phyloP scores from a whole-genome alignment of 768 basidiomycete genomes.

The Suillus bovinus region DNA sequence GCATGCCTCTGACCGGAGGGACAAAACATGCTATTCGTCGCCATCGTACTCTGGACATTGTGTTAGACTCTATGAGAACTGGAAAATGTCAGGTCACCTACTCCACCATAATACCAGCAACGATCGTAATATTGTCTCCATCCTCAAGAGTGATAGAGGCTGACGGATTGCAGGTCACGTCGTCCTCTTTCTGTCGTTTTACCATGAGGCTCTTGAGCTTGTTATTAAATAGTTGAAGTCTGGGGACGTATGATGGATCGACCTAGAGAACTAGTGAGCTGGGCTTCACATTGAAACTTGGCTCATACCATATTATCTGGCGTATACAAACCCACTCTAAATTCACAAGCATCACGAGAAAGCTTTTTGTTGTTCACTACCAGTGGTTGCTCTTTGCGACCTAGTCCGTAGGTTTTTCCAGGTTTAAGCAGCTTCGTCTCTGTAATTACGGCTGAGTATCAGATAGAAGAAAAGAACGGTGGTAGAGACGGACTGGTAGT shows the following conservation, averaged over 20 bases:
- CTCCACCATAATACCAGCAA: constrained; percentile 45
- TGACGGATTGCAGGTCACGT: constrained; percentile 37
- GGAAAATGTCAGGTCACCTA: constrained; percentile 31
- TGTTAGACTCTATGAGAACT: constrained; percentile 7
- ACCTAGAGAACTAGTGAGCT: constrained; percentile 34
- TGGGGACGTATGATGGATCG: constrained; percentile 50
- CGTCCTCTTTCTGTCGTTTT: constrained; percentile 32
- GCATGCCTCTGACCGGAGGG: constrained; percentile 36
- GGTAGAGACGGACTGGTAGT: constrained; percentile 39
- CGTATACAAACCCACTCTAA: constrained; percentile 54
- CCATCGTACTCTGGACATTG: constrained; percentile 48
- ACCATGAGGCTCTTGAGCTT: constrained; percentile 50
- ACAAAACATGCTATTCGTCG: constrained; percentile 49
- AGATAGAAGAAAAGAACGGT: background rate
- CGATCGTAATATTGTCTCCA: constrained; percentile 53
- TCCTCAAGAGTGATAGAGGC: constrained; percentile 46
- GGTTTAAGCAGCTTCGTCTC: constrained; percentile 65
- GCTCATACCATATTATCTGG: constrained; percentile 55
- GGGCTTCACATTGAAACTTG: background rate
- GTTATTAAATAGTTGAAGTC: constrained; percentile 46
- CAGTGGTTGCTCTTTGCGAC: constrained; percentile 56
- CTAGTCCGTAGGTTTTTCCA: constrained; percentile 51
- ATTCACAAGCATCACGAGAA: constrained; percentile 59
- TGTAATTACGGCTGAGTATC: constrained; percentile 1
- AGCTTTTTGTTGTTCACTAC: constrained; percentile 61